Conservation (phyloP, 495 filamentous ascomycete genomes). For the Astrothelium subdiscretum region DNA sequence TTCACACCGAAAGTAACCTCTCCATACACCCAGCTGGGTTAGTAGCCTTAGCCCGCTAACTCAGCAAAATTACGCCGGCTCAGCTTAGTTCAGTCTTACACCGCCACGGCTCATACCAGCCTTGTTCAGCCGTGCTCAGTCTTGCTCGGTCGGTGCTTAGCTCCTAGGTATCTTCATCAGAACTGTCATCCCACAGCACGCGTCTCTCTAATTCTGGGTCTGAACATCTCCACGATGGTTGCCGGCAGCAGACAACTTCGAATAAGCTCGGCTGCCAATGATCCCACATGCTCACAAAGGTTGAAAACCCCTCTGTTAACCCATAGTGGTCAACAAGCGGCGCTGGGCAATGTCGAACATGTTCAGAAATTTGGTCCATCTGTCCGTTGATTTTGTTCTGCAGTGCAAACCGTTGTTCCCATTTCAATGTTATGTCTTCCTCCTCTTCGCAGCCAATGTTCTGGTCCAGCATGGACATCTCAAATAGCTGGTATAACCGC, state of each 20-base stretch:
- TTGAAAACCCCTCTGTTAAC: neutral
- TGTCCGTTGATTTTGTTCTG: neutral
- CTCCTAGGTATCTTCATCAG: neutral
- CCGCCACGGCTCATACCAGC: too few relatives aligned
- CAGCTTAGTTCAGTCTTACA: too few relatives aligned
- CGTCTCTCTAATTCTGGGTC: neutral
- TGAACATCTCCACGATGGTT: neutral
- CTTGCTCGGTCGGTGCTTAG: too few relatives aligned
- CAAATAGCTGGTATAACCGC: neutral
- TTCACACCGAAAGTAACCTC: neutral
- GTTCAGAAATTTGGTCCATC: neutral
- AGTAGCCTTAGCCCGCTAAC: neutral
- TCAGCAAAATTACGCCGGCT: neutral
- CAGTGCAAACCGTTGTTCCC: neutral
- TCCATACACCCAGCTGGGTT: neutral
- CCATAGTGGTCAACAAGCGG: neutral
- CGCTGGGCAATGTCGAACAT: neutral
- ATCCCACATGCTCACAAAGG: neutral
- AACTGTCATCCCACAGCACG: neutral
- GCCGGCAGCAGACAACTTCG: neutral
- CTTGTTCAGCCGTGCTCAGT: too few relatives aligned
- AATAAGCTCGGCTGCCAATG: conserved; percentile 1
- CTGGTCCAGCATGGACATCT: neutral
- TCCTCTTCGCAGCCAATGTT: neutral
- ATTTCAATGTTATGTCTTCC: neutral